Conservation (phyloP, 805 yeast species). For the Cyberlindnera maritima region DNA sequence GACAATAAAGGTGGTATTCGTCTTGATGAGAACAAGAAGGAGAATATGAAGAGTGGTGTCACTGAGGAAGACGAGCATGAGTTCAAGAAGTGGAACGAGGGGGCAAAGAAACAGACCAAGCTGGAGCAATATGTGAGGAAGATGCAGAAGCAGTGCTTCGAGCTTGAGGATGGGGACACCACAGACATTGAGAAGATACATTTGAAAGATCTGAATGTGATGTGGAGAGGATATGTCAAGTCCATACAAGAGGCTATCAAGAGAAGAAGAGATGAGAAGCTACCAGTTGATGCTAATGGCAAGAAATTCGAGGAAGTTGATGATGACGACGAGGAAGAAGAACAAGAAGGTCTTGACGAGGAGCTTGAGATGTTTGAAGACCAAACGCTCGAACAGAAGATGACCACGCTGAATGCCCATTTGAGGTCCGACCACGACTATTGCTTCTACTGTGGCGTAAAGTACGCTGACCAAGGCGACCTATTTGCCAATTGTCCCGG, state of each 20-base stretch:
- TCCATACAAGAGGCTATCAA: slow-evolving; percentile 14
- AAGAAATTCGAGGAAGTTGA: background rate
- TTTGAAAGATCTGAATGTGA: slow-evolving; percentile 33
- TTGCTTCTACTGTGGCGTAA: slow-evolving; percentile 51
- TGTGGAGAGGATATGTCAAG: slow-evolving; percentile 41
- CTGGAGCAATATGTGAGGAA: slow-evolving; percentile 22
- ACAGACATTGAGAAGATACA: slow-evolving; percentile 26
- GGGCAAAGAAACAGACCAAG: slow-evolving; percentile 13
- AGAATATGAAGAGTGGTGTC: slow-evolving; percentile 2
- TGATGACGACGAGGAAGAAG: slow-evolving; percentile 10
- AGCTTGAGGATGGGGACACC: slow-evolving; percentile 34
- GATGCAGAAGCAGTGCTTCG: slow-evolving; percentile 42
- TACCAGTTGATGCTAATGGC: background rate
- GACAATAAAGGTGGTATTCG: slow-evolving; percentile 26
- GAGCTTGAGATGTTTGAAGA: slow-evolving; percentile 33
- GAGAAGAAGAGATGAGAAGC: slow-evolving; percentile 11
- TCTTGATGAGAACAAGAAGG: slow-evolving; percentile 3
- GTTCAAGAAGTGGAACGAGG: slow-evolving; percentile 22
- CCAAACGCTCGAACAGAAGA: slow-evolving; percentile 27
- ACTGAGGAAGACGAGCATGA: slow-evolving; percentile 17
- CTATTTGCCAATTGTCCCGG: slow-evolving; percentile 50
- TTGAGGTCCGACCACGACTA: slow-evolving; percentile 39
- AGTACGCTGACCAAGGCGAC: slow-evolving; percentile 36
- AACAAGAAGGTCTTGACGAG: slow-evolving; percentile 17
- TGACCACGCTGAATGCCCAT: slow-evolving; percentile 35